Percentiles rank a stretch among this genome's conserved stretches.
Conservation (phyloP, 2,329 filamentous ascomycete genomes). For the Claviceps sp. region DNA sequence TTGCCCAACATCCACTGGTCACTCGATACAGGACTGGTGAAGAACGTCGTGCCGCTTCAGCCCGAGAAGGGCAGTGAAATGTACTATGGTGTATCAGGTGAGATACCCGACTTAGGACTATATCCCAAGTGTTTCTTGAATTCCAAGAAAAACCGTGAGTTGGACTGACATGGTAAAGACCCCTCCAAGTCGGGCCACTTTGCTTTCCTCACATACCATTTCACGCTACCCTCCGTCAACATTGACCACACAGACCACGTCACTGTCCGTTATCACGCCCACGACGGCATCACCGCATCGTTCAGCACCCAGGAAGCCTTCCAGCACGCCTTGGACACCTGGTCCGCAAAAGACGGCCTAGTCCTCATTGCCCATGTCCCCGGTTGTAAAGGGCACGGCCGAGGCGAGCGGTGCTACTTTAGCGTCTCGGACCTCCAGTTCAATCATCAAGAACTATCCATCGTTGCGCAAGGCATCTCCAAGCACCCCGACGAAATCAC, state of each 20-base stretch:
- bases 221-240: conserved; percentile 16
- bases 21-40: conserved; percentile 11
- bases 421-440: conserved; percentile 10
- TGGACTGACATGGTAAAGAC: conserved; percentile 5
- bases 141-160: too few relatives aligned
- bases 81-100: conserved; percentile 13
- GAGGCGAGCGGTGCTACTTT: conserved; percentile 19
- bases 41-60: conserved; percentile 13
- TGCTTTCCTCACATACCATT: conserved; percentile 15
- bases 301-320: conserved; percentile 13
- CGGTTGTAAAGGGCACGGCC: conserved; percentile 14
- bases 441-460: conserved; percentile 5
- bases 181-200: conserved; percentile 12
- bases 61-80: conserved; percentile 10
- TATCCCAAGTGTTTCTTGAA: too few relatives aligned
- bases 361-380: conserved; percentile 14
- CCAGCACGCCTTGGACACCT: conserved; percentile 11
- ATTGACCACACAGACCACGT: conserved; percentile 16
- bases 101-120: background rate
- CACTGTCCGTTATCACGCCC: conserved; percentile 4
- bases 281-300: conserved; percentile 4
- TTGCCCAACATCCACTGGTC: conserved; percentile 12
- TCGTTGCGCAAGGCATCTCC: conserved; percentile 11
- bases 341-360: conserved; percentile 10
- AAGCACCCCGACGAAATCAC: conserved; percentile 12